A percentile compares a stretch with the other conserved stretches of the same genome.
phyloP scores from a whole-genome alignment of 345 rosid species.

The Lepidium aucheri region DNA sequence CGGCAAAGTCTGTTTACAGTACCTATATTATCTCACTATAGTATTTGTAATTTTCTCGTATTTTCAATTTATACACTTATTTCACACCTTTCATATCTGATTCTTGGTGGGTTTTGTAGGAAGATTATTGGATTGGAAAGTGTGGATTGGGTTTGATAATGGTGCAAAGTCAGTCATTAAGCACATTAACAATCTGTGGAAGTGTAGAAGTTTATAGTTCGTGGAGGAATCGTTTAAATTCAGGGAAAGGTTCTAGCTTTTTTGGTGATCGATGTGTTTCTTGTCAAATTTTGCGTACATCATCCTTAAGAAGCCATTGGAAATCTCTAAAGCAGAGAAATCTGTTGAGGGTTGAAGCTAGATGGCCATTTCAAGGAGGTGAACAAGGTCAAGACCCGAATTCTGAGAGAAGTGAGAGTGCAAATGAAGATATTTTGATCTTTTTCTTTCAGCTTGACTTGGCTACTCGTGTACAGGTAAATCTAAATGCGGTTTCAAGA shows the following conservation, averaged over 20 bases:
- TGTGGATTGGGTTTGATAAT: conserved; percentile 3
- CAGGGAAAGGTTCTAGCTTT: conserved; percentile 22
- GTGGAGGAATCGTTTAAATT: conserved; percentile 33
- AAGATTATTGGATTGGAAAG: neutral
- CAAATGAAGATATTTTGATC: conserved; percentile 83
- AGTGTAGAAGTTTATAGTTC: conserved; percentile 38
- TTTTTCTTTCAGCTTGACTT: conserved; percentile 88
- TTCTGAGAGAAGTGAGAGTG: conserved; percentile 74
- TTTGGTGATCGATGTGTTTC: conserved; percentile 28
- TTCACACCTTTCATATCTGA: neutral
- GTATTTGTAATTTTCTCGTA: neutral
- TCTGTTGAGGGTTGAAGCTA: conserved; percentile 52
- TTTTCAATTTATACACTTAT: neutral
- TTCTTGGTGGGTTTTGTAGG: conserved; percentile 4
- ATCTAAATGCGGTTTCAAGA: neutral
- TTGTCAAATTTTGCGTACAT: conserved; percentile 27
- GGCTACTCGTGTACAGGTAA: conserved; percentile 87
- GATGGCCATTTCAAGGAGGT: conserved; percentile 69
- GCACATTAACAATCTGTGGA: conserved; percentile 39
- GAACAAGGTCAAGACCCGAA: conserved; percentile 50
- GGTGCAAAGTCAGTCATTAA: conserved; percentile 47
- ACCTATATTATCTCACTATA: neutral
- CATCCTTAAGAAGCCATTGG: conserved; percentile 23
- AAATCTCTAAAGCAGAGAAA: conserved; percentile 28
- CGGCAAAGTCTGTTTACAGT: neutral